A percentile compares a stretch with the other conserved stretches of the same genome.
Evolutionary conservation across 345 rosid genomes (phyloP).

Genomic region (Microcos paniculata): DNA sequence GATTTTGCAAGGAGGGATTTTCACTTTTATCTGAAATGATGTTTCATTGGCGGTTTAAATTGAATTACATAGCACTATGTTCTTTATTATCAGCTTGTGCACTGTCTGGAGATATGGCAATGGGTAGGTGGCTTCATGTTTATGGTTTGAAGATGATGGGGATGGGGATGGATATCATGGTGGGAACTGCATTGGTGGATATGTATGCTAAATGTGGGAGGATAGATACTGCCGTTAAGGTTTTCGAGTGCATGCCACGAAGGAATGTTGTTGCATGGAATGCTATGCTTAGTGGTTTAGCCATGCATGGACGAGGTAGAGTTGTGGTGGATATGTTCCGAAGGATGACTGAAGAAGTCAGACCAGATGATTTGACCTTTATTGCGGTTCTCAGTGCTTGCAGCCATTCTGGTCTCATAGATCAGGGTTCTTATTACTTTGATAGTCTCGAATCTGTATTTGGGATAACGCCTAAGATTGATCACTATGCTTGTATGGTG

Average conservation of each 20-base stretch:
- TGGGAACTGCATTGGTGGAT: slow-evolving; percentile 76
- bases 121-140: slow-evolving; percentile 79
- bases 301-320: slow-evolving; percentile 69
- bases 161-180: slow-evolving; percentile 51
- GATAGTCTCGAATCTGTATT: slow-evolving; percentile 35
- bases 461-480: slow-evolving; percentile 56
- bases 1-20: slow-evolving; percentile 47
- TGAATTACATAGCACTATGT: slow-evolving; percentile 59
- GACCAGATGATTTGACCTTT: slow-evolving; percentile 71
- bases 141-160: slow-evolving; percentile 55
- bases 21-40: slow-evolving; percentile 48
- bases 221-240: slow-evolving; percentile 47
- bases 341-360: slow-evolving; percentile 59
- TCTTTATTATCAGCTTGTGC: slow-evolving; percentile 69
- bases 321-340: slow-evolving; percentile 49
- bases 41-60: slow-evolving; percentile 32
- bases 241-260: slow-evolving; percentile 47
- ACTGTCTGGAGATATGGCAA: slow-evolving; percentile 58
- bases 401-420: slow-evolving; percentile 77
- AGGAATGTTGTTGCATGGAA: slow-evolving; percentile 87
- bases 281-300: slow-evolving; percentile 70
- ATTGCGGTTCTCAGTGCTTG: slow-evolving; percentile 73
- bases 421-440: slow-evolving; percentile 52
- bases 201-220: slow-evolving; percentile 89
- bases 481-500: slow-evolving; percentile 89